A percentile compares a stretch with the other conserved stretches of the same genome.
Evolutionary conservation across 768 basidiomycete genomes (phyloP).

Genomic region (Leccinum subgranulosum): DNA sequence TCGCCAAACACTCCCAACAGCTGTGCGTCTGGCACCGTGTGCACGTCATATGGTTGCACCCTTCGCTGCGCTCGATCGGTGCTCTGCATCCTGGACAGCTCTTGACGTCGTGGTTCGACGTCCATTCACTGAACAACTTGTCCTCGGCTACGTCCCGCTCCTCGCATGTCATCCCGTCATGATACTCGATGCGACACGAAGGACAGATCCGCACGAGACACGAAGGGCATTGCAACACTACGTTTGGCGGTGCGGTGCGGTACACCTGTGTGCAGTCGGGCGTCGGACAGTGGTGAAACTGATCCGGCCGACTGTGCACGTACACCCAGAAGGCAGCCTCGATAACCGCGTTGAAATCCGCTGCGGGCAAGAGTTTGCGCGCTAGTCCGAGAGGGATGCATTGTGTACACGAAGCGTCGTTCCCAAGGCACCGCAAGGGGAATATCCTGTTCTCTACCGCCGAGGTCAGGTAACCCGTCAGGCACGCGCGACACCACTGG

Average conservation of each 20-base stretch:
- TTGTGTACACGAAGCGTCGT: slow-evolving; percentile 54
- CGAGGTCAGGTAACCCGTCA: slow-evolving; percentile 55
- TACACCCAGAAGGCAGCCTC: slow-evolving; percentile 61
- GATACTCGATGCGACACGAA: slow-evolving; percentile 53
- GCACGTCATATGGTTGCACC: slow-evolving; percentile 86
- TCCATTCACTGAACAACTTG: slow-evolving; percentile 63
- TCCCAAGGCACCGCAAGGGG: slow-evolving; percentile 71
- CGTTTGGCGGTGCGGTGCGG: slow-evolving; percentile 47
- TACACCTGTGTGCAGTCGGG: slow-evolving; percentile 78
- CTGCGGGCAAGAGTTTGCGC: slow-evolving; percentile 44
- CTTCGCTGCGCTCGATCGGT: slow-evolving; percentile 68
- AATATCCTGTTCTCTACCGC: slow-evolving; percentile 57
- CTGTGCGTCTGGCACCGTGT: slow-evolving; percentile 70
- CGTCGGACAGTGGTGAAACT: slow-evolving; percentile 75
- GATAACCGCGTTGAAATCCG: slow-evolving; percentile 53
- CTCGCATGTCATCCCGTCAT: slow-evolving; percentile 66
- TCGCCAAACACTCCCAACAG: slow-evolving; percentile 76
- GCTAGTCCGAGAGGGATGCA: slow-evolving; percentile 55
- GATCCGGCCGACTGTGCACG: slow-evolving; percentile 54
- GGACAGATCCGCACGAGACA: slow-evolving; percentile 71
- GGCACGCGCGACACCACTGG: slow-evolving; percentile 62
- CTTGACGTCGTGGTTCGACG: slow-evolving; percentile 61
- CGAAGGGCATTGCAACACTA: slow-evolving; percentile 64
- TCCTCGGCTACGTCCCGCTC: slow-evolving; percentile 53
- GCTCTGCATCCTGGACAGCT: slow-evolving; percentile 69